Evolutionary conservation across 192 early-diverging fungal genomes (phyloP).

Genomic region (Diversispora epigaea): DNA sequence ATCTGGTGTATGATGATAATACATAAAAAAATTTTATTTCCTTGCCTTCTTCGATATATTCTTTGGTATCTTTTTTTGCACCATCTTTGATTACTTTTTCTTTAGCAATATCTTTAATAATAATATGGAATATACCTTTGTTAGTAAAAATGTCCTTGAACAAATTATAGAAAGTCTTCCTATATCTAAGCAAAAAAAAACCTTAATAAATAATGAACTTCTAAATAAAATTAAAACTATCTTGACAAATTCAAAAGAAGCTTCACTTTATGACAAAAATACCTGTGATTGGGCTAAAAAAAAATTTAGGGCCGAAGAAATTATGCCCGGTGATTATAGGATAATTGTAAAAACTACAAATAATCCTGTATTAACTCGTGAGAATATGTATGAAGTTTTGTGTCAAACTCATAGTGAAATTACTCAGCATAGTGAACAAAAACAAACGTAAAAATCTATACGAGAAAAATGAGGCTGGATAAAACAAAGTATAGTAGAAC

Average conservation of each 20-base stretch:
- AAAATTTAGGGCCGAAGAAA: background rate
- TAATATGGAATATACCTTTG: background rate
- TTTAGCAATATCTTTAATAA: too few species aligned
- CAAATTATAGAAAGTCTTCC: background rate
- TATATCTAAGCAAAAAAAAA: background rate
- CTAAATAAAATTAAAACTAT: constrained; percentile 7
- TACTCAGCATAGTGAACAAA: background rate
- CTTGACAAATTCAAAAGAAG: background rate
- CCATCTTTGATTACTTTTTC: too few species aligned
- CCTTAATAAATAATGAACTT: constrained; percentile 14
- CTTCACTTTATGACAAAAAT: too few species aligned
- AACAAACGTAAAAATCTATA: background rate
- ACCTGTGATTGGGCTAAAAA: background rate
- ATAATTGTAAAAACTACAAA: too few species aligned
- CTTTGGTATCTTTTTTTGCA: too few species aligned
- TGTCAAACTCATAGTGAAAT: background rate
- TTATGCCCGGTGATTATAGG: too few species aligned
- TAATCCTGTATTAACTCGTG: background rate
- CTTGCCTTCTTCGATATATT: too few species aligned
- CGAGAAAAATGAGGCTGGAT: background rate
- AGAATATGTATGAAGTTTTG: constrained; percentile 7
- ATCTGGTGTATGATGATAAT: too few species aligned
- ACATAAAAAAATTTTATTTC: too few species aligned
- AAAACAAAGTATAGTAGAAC: background rate
- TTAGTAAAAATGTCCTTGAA: background rate